Percentiles rank a stretch among this genome's conserved stretches.
phyloP scores from a whole-genome alignment of 2,329 filamentous ascomycete genomes.

The Neonectria sp. region DNA sequence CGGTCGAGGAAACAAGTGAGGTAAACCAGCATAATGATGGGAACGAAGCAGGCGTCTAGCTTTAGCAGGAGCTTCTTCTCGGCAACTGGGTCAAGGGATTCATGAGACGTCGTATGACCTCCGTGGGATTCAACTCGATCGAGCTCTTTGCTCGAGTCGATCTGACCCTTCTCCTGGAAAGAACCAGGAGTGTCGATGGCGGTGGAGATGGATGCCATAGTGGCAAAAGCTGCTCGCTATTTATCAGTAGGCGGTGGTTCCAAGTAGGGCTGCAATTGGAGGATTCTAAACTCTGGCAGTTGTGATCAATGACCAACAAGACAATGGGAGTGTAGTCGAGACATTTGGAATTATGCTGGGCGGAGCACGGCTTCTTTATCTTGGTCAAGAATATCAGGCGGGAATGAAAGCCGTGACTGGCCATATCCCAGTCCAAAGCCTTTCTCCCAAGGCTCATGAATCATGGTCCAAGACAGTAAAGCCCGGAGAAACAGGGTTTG shows the following conservation, averaged over 20 bases:
- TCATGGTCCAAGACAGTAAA: background rate
- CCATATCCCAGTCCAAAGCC: background rate
- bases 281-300: background rate
- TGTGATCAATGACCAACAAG: background rate
- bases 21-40: conserved; percentile 70
- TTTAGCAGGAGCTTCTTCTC: conserved; percentile 52
- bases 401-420: background rate
- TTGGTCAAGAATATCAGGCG: background rate
- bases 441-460: background rate
- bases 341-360: background rate
- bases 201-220: conserved; percentile 2
- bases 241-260: background rate
- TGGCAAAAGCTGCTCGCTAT: background rate
- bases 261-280: background rate
- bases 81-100: conserved; percentile 44
- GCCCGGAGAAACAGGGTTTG: background rate
- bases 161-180: background rate
- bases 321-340: background rate
- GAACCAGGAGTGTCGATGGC: background rate
- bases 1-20: conserved; percentile 70
- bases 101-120: background rate
- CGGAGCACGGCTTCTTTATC: background rate
- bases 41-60: conserved; percentile 52
- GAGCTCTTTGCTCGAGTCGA: background rate
- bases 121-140: background rate